Percentiles rank a stretch among this genome's conserved stretches.
phyloP scores from a whole-genome alignment of 768 basidiomycete species.

The Hygrophorus russula region DNA sequence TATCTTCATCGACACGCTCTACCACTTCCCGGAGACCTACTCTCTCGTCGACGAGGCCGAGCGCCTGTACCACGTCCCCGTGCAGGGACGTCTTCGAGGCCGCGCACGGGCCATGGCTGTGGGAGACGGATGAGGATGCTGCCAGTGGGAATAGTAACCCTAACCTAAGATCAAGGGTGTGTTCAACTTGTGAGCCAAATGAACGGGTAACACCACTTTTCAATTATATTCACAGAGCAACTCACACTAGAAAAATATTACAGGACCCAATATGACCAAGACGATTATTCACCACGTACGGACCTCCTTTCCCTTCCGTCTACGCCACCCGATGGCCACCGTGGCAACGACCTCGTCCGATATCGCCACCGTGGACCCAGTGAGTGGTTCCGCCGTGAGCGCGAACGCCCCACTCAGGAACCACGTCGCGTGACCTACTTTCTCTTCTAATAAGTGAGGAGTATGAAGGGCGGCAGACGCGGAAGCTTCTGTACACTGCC shows the following conservation, averaged over 20 bases:
- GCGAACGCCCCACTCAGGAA: constrained; percentile 12
- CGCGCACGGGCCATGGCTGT: constrained; percentile 69
- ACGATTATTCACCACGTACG: too few relatives aligned
- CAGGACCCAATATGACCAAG: too few relatives aligned
- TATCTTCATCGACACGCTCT: constrained; percentile 94
- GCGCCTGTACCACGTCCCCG: constrained; percentile 54
- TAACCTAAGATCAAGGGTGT: too few relatives aligned
- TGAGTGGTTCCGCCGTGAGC: constrained; percentile 10
- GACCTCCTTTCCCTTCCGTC: too few relatives aligned
- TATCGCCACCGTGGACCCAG: constrained; percentile 3
- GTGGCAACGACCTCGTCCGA: neutral
- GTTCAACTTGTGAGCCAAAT: too few relatives aligned
- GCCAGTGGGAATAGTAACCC: too few relatives aligned
- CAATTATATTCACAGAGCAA: too few relatives aligned
- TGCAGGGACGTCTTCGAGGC: constrained; percentile 71
- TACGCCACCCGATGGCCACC: too few relatives aligned
- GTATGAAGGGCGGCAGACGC: constrained; percentile 23
- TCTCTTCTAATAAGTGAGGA: constrained; percentile 22
- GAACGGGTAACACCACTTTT: too few relatives aligned
- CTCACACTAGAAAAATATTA: too few relatives aligned
- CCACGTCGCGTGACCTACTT: constrained; percentile 19
- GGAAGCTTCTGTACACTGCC: constrained; percentile 23
- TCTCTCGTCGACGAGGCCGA: constrained; percentile 79
- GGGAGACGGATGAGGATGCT: constrained; percentile 80
- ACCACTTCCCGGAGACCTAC: constrained; percentile 93